Conservation (phyloP, 1,284 basidiomycete genomes). For the Termitomyces sp. region DNA sequence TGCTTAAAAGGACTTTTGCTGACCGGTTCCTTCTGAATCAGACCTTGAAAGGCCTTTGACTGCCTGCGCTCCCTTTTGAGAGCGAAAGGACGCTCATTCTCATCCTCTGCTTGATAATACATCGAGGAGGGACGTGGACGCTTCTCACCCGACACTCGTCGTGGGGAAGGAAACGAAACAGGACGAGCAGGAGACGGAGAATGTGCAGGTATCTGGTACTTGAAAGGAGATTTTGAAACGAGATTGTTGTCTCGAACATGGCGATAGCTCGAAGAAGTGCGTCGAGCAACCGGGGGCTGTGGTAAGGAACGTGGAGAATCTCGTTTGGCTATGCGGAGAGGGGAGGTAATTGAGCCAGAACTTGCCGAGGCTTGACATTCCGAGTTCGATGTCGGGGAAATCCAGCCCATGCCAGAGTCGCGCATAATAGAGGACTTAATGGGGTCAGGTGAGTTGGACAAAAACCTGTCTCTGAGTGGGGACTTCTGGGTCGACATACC, state of each 20-base stretch:
- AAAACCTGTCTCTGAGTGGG: constrained; percentile 54
- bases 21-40: constrained; percentile 74
- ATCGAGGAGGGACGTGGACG: constrained; percentile 63
- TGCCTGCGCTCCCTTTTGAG: constrained; percentile 73
- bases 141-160: constrained; percentile 70
- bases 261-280: constrained; percentile 79
- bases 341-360: constrained; percentile 43
- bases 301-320: constrained; percentile 36
- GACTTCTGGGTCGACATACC: constrained; percentile 33
- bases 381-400: constrained; percentile 32
- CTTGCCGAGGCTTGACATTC: constrained; percentile 26
- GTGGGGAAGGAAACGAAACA: constrained; percentile 34
- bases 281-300: constrained; percentile 52
- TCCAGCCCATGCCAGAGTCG: constrained; percentile 56
- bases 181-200: constrained; percentile 33
- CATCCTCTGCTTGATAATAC: constrained; percentile 59
- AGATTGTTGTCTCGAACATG: constrained; percentile 78
- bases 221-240: constrained; percentile 89
- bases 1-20: constrained; percentile 80
- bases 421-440: constrained; percentile 57
- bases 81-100: constrained; percentile 67
- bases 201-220: constrained; percentile 51
- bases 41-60: constrained; percentile 69
- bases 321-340: constrained; percentile 69
- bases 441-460: constrained; percentile 59